A percentile compares a stretch with the other conserved stretches of the same genome.
Evolutionary conservation across 305 asterid species (phyloP).

Genomic region (Striga hermonthica): DNA sequence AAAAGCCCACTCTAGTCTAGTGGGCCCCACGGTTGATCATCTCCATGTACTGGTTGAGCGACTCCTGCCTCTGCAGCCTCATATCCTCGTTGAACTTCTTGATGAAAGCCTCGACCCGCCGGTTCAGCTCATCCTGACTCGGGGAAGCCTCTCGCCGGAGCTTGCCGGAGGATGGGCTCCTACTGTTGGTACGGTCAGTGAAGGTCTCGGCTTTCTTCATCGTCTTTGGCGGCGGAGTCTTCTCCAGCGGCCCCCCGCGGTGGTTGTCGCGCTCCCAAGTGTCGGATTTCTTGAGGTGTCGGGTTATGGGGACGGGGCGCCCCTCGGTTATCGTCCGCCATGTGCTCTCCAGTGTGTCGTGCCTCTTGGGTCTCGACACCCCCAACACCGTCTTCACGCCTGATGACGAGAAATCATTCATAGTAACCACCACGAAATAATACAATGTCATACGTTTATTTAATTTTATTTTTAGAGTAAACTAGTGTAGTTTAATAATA

Average conservation of each 20-base stretch:
- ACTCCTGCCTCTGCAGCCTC: constrained; percentile 75
- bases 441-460: no score
- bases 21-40: constrained; percentile 48
- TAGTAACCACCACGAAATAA: no score
- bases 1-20: not conserved
- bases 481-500: no score
- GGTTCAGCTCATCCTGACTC: constrained; percentile 67
- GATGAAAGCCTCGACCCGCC: constrained; percentile 77
- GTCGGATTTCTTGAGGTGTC: constrained; percentile 73
- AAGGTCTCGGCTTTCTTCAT: constrained; percentile 66
- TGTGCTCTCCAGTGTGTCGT: constrained; percentile 77
- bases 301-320: constrained; percentile 61
- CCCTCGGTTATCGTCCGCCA: constrained; percentile 91
- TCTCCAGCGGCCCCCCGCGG: constrained; percentile 11
- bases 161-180: constrained; percentile 40
- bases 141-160: constrained; percentile 60
- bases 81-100: constrained; percentile 77
- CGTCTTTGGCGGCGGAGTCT: constrained; percentile 31
- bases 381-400: constrained; percentile 63
- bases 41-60: constrained; percentile 54
- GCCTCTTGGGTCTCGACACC: constrained; percentile 56
- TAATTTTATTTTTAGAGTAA: no score
- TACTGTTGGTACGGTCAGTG: constrained; percentile 37
- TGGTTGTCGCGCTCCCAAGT: constrained; percentile 60
- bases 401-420: constrained; percentile 20